phyloP scores from a whole-genome alignment of 164 flowering plant species.

The Umbellularia californica region DNA sequence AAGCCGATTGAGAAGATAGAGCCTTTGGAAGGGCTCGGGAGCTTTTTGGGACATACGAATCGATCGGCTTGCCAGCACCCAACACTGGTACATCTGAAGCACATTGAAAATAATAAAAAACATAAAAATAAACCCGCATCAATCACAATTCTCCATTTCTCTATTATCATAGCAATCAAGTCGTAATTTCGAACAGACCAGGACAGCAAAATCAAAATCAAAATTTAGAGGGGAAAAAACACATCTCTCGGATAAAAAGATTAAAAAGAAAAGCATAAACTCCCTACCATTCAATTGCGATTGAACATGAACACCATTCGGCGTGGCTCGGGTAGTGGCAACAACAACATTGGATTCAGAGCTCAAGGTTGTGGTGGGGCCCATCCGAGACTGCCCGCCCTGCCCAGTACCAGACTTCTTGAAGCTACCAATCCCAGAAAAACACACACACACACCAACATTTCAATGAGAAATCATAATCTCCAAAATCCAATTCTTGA shows the following conservation, averaged over 20 bases:
- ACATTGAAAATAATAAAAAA: constrained; percentile 23
- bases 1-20: constrained; percentile 50
- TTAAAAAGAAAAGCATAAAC: neutral
- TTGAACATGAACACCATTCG: constrained; percentile 56
- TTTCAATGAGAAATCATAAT: neutral
- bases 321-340: constrained; percentile 30
- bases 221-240: neutral
- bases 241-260: neutral
- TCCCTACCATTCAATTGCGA: constrained; percentile 35
- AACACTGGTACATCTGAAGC: constrained; percentile 37
- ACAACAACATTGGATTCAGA: constrained; percentile 20
- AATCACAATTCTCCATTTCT: neutral
- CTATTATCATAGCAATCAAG: neutral
- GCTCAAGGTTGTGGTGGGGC: constrained; percentile 19
- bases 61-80: constrained; percentile 30
- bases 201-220: too few species aligned
- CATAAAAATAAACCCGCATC: neutral
- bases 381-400: constrained; percentile 53
- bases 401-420: constrained; percentile 64
- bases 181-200: neutral
- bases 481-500: neutral
- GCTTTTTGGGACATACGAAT: constrained; percentile 39
- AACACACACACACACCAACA: neutral
- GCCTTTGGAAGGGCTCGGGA: constrained; percentile 48
- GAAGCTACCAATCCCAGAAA: constrained; percentile 24